These are phyloP conservation scores for Tuber calosporum DNA, from an alignment of 495 filamentous ascomycete genomes.

Conservation along the genomic window DNA sequence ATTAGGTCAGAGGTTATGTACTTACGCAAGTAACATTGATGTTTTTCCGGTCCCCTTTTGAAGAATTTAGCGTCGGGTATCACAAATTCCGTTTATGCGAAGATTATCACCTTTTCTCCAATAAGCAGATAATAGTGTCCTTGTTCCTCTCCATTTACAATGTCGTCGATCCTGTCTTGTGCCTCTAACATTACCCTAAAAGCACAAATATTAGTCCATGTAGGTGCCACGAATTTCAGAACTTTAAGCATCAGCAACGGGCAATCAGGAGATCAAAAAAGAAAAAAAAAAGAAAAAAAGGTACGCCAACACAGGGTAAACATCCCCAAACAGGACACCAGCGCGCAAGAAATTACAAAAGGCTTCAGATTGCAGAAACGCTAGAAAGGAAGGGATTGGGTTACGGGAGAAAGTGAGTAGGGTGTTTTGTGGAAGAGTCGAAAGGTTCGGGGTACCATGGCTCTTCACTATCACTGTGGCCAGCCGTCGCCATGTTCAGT, in stretches of 20 bases:
- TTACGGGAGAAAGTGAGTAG: slow-evolving; percentile 12
- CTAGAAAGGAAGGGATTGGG: slow-evolving; percentile 2
- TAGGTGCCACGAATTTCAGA: background rate
- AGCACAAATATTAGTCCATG: background rate
- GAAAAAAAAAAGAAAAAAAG: too few species aligned
- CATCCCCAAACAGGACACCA: background rate
- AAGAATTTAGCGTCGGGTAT: slow-evolving; percentile 5
- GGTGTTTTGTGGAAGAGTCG: slow-evolving; percentile 6
- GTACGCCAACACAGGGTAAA: background rate
- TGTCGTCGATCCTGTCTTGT: slow-evolving; percentile 64
- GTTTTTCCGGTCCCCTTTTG: slow-evolving; percentile 85
- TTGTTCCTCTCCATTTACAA: slow-evolving; percentile 58
- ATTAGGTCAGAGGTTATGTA: background rate
- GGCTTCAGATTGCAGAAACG: background rate
- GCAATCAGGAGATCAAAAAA: background rate
- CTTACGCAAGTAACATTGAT: slow-evolving; percentile 74
- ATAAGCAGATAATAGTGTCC: slow-evolving; percentile 92
- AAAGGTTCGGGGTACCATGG: slow-evolving; percentile 27
- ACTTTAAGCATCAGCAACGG: background rate
- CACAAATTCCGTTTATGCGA: background rate
- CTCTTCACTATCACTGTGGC: slow-evolving; percentile 47
- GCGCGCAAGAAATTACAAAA: background rate
- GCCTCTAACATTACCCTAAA: slow-evolving; percentile 72
- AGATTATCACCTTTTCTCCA: slow-evolving; percentile 57
- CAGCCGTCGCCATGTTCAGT: slow-evolving; percentile 74